Evolutionary conservation across 768 basidiomycete species (phyloP).

Genomic region (Mycena albidolilacea): DNA sequence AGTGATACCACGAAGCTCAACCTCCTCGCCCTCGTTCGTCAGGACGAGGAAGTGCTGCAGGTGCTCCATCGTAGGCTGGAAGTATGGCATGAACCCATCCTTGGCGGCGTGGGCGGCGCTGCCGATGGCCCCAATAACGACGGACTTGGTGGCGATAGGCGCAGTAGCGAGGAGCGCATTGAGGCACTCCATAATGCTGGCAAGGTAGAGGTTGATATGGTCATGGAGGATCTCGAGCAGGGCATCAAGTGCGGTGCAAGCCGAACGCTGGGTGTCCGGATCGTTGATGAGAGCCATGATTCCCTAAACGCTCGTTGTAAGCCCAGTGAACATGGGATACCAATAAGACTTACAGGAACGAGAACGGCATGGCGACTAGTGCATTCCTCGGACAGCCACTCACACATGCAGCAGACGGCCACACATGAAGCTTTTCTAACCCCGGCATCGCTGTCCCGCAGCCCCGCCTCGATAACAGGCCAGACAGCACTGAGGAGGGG

Average conservation of each 20-base stretch:
- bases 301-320: conserved; percentile 59
- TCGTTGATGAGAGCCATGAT: conserved; percentile 95
- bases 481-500: conserved; percentile 93
- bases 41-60: conserved; percentile 92
- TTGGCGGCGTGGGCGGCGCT: conserved; percentile 98
- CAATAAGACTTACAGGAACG: conserved; percentile 76
- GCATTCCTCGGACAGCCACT: conserved; percentile 97
- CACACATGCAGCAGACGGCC: conserved; percentile 95
- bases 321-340: conserved; percentile 10
- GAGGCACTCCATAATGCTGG: conserved; percentile 95
- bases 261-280: conserved; percentile 87
- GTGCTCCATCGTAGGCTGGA: conserved; percentile 90
- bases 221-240: conserved; percentile 95
- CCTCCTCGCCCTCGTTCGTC: conserved; percentile 90
- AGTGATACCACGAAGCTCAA: conserved; percentile 94
- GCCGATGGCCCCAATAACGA: conserved; percentile 97
- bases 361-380: conserved; percentile 85
- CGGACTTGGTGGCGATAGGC: conserved; percentile 89
- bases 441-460: conserved; percentile 84
- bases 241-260: conserved; percentile 97
- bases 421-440: conserved; percentile 98
- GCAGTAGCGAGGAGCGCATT: conserved; percentile 89
- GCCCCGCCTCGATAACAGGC: conserved; percentile 93
- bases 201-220: conserved; percentile 91
- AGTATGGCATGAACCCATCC: conserved; percentile 92